Evolutionary conservation across 140 eudicot genomes (phyloP), one percentile per base, ranked within the genome.

Genomic region (Flaveria floridana): DNA sequence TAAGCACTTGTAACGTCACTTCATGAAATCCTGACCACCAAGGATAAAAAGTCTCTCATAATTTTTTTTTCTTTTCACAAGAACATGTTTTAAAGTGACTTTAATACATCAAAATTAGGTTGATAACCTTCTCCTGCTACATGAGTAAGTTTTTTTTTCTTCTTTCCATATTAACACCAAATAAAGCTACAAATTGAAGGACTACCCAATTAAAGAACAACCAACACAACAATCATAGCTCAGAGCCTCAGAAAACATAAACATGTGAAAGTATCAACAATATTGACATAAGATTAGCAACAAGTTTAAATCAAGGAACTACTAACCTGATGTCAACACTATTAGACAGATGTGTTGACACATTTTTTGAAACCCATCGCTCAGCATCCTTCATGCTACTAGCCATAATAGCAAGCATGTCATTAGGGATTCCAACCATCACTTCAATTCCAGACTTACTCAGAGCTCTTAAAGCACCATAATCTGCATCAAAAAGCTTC

Each of bases 371-470:
- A 16, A 89, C 96, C 96, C 96, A 89, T 64, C 66, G 80, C 5
- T 86, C 96, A 86, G 96, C 96, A 61, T 89, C 91, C 30, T 48
- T 74, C 53, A 77, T 44, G 82, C 85, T 84, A 11, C 15, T 72
- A 44, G 91, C 87, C 75, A 88, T 69, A 28, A 79, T 71, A n/a
- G 66, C 59, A 58, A 88, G 76, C 95, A 88, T 80, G 7, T 86
- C 91, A 82, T 88, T 88, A 18, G 95, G 95, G 28, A 88, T 88
- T 21, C 91, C 95, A 19, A 88, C 86, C 95, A 88, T 88, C 18
- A 88, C 95, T 30, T 88, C 85, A 71, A 88, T 86, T 68, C 83
- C 82, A 18, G 95, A 81, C 55, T 85, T 84, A 21, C 84, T 70
- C 0, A 88, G 57, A 39, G 95, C 87, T 55, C 70, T 82, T 55